Base-by-base conservation (phyloP, 2,329 filamentous ascomycete genomes). In the Colletotrichum sp. region DNA sequence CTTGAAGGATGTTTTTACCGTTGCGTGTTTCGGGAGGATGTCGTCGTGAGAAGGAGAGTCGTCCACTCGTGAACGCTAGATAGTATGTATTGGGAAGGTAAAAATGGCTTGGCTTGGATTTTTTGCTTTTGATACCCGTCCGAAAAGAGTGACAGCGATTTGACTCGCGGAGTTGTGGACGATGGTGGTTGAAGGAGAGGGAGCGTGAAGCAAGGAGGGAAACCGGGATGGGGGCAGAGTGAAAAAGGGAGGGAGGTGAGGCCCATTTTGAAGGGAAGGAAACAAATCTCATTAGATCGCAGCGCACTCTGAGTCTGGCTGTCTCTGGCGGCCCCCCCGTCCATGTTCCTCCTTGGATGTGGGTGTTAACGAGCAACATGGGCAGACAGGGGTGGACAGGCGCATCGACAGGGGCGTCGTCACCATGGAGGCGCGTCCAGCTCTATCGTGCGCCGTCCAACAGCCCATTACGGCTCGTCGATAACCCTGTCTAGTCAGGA, bases 91-190 rank as follows among this genome's bases (percentile, higher is more conserved):
- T 36, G 63, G 38, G 43, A 69, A 63, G 38, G 36, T 48, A 58
- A 36, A 34, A n/a, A 55, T 28, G 12, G 36, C 32, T 55, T 36
- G 60, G 60, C 21, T 65, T 72, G 63, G 55, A 67, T 32, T 21
- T 64, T 60, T 60, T 36, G 12, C 18, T 55, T 67, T 13, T 67
- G 38, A 48, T 67, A 77, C 72, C 76, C 69, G 74, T 77, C 76
- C 76, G 60, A 77, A 78, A 78, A 28, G 77, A 78, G 48, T 78
- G 77, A 78, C 77, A 72, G 77, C 77, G 75, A 58, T 52, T 71
- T 55, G 58, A 68, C 67, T 74, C 77, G 74, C 74, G 77, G 69
- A 76, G 61, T 57, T 74, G 52, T 75, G 73, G 73, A 75, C 70
- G 64, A 69, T 58, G 69, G 55, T 72, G 66, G 66, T 57, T 66